phyloP scores from a whole-genome alignment of 2,329 filamentous ascomycete genomes.

The Paecilomyces fulvus region DNA sequence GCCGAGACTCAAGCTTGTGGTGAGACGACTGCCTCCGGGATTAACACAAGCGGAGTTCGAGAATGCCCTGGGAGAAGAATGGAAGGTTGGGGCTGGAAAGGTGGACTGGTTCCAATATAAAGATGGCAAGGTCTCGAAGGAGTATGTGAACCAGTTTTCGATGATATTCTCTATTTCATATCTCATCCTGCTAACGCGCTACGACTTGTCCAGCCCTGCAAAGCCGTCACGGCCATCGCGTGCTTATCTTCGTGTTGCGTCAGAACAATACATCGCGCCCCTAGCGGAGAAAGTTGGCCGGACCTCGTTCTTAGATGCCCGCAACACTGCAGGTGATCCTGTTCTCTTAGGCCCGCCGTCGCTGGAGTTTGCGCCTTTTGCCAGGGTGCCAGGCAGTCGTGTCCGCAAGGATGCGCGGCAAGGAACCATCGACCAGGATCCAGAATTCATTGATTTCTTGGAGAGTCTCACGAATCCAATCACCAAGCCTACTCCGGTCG shows the following conservation, averaged over 20 bases:
- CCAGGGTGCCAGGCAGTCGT: constrained; percentile 68
- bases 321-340: constrained; percentile 62
- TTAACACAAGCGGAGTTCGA: constrained; percentile 74
- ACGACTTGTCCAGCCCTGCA: constrained; percentile 52
- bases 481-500: constrained; percentile 46
- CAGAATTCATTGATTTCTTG: constrained; percentile 90
- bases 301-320: constrained; percentile 70
- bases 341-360: constrained; percentile 69
- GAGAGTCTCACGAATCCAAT: constrained; percentile 72
- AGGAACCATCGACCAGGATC: constrained; percentile 92
- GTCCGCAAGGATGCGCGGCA: constrained; percentile 73
- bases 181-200: neutral
- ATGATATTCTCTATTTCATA: neutral
- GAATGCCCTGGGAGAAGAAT: constrained; percentile 63
- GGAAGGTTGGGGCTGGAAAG: constrained; percentile 71
- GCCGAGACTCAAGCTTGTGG: constrained; percentile 71
- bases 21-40: constrained; percentile 77
- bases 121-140: constrained; percentile 68
- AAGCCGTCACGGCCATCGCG: constrained; percentile 75
- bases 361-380: constrained; percentile 75
- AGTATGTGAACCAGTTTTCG: constrained; percentile 48
- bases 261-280: constrained; percentile 55
- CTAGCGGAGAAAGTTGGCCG: constrained; percentile 64
- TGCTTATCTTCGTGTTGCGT: constrained; percentile 75
- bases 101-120: constrained; percentile 76